A percentile compares a stretch with the other conserved stretches of the same genome.
Evolutionary conservation across 768 basidiomycete genomes (phyloP).

Genomic region (Suillus weaverae): DNA sequence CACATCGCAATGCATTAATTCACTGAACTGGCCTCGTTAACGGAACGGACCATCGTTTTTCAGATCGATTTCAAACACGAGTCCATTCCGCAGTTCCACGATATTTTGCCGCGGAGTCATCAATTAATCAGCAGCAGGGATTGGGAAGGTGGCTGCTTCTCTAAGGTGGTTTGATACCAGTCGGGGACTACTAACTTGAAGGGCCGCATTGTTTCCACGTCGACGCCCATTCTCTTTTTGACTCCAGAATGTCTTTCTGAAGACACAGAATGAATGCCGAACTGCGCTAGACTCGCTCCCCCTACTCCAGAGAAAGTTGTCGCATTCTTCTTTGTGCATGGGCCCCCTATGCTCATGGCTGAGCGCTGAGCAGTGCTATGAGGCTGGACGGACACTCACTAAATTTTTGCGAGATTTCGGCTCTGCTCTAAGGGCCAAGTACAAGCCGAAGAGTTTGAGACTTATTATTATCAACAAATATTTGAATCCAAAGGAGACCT

Average conservation of each 20-base stretch:
- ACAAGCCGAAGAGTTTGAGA: slow-evolving; percentile 68
- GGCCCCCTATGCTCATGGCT: slow-evolving; percentile 50
- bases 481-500: slow-evolving; percentile 69
- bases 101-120: neutral
- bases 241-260: slow-evolving; percentile 21
- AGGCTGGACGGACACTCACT: slow-evolving; percentile 56
- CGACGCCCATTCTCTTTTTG: neutral
- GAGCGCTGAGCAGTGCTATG: slow-evolving; percentile 4
- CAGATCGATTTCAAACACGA: neutral
- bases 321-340: slow-evolving; percentile 57
- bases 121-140: neutral
- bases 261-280: slow-evolving; percentile 46
- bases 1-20: neutral
- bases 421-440: slow-evolving; percentile 54
- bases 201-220: neutral
- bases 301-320: slow-evolving; percentile 44
- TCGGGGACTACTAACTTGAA: neutral
- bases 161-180: neutral
- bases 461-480: slow-evolving; percentile 57
- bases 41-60: neutral
- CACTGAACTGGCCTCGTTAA: neutral
- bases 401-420: slow-evolving; percentile 67
- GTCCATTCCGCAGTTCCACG: neutral
- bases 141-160: neutral
- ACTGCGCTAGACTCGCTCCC: slow-evolving; percentile 52